These are phyloP conservation scores for Lumnitzera racemosa DNA, from an alignment of 345 rosid species.

Conservation along the genomic window DNA sequence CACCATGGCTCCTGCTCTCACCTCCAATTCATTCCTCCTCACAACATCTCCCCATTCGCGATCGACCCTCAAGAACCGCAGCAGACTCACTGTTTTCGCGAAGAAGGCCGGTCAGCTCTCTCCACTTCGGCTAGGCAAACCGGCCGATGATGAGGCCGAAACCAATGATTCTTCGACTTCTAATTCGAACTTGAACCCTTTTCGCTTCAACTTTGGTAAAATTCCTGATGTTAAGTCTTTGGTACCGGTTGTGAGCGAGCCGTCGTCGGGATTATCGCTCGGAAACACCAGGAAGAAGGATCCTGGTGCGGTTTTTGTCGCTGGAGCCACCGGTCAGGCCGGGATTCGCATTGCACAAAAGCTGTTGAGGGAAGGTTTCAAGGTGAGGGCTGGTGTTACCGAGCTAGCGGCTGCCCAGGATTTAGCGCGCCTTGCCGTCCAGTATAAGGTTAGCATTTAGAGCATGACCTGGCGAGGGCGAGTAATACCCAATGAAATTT, in stretches of 20 bases:
- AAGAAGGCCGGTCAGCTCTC: slow-evolving; percentile 39
- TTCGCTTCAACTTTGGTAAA: slow-evolving; percentile 55
- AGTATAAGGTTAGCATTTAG: slow-evolving; percentile 60
- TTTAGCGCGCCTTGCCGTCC: slow-evolving; percentile 72
- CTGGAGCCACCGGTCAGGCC: slow-evolving; percentile 91
- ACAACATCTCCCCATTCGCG: slow-evolving; percentile 35
- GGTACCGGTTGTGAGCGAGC: slow-evolving; percentile 43
- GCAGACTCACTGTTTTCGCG: slow-evolving; percentile 43
- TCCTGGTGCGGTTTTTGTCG: slow-evolving; percentile 74
- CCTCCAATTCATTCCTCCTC: slow-evolving; percentile 61
- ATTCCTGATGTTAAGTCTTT: slow-evolving; percentile 51
- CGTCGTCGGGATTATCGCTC: slow-evolving; percentile 50
- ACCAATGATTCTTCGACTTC: slow-evolving; percentile 26
- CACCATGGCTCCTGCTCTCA: slow-evolving; percentile 46
- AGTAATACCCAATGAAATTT: no score
- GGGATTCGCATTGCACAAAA: slow-evolving; percentile 76
- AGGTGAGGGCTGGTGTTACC: slow-evolving; percentile 86
- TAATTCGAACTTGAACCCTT: slow-evolving; percentile 43
- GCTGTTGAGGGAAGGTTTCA: slow-evolving; percentile 69
- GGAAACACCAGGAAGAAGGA: slow-evolving; percentile 64
- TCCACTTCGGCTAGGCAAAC: slow-evolving; percentile 40
- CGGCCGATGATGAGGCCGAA: slow-evolving; percentile 27
- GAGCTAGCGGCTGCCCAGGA: slow-evolving; percentile 82
- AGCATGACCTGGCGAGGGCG: no score
- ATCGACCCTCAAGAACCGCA: slow-evolving; percentile 24